These are phyloP conservation scores for Globisporangium cystogenes DNA, from an alignment of 352 stramenopile species.

Conservation along the genomic window DNA sequence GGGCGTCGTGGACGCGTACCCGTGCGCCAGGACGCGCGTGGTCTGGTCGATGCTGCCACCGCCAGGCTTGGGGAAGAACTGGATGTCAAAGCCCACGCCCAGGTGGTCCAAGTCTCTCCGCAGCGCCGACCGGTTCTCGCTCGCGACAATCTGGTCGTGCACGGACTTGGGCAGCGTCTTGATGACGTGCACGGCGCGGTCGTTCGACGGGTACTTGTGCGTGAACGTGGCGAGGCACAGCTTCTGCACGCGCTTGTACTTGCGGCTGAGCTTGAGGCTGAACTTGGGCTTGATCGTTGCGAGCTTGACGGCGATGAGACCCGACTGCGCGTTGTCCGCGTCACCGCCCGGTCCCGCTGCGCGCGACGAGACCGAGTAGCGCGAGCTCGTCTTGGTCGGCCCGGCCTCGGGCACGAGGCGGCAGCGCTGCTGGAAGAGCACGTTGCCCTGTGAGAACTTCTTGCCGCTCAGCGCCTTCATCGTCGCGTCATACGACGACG, in stretches of 20 bases:
- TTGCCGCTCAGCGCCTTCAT: conserved; percentile 46
- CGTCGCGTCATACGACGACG: conserved; percentile 33
- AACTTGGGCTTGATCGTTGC: conserved; percentile 26
- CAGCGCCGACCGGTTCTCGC: conserved; percentile 43
- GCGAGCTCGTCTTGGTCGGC: background rate
- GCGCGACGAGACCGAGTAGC: background rate
- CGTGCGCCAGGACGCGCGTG: conserved; percentile 48
- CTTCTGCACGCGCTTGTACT: conserved; percentile 40
- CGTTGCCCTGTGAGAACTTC: conserved; percentile 38
- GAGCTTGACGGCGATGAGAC: conserved; percentile 29
- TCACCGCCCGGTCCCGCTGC: background rate
- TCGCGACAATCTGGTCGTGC: conserved; percentile 45
- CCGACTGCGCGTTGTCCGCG: conserved; percentile 13
- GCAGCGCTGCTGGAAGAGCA: conserved; percentile 41
- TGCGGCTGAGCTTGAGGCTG: conserved; percentile 20
- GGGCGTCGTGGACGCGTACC: conserved; percentile 44
- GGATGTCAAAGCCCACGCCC: conserved; percentile 52
- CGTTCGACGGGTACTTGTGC: conserved; percentile 30
- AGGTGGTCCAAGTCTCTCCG: conserved; percentile 56
- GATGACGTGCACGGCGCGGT: conserved; percentile 50
- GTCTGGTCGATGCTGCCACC: conserved; percentile 23
- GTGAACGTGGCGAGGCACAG: conserved; percentile 51
- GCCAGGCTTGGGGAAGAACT: conserved; percentile 19
- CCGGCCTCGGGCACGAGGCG: conserved; percentile 15
- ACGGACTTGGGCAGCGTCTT: conserved; percentile 54